phyloP scores from a whole-genome alignment of 768 basidiomycete genomes.

The Lactifluus hygrophoroides region DNA sequence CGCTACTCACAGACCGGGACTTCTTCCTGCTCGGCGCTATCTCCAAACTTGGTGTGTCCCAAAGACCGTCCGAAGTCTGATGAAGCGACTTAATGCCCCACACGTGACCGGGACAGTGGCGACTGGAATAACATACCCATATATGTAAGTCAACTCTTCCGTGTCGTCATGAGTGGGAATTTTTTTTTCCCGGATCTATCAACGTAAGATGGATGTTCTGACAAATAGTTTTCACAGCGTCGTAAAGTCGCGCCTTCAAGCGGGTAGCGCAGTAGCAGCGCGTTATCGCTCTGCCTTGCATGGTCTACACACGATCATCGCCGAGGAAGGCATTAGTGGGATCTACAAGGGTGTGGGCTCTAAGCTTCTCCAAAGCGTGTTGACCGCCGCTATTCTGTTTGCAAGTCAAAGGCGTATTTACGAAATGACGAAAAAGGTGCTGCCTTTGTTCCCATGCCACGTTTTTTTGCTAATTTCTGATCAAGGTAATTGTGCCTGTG shows the following conservation, averaged over 20 bases:
- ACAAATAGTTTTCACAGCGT: conserved; percentile 32
- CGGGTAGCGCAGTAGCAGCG: conserved; percentile 56
- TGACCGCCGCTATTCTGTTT: conserved; percentile 92
- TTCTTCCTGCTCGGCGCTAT: conserved; percentile 93
- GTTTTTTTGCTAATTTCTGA: neutral
- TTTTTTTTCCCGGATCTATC: neutral
- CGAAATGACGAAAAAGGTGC: conserved; percentile 52
- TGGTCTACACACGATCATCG: conserved; percentile 70
- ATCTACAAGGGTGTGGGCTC: conserved; percentile 81
- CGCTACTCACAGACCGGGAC: conserved; percentile 71
- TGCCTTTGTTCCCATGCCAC: neutral
- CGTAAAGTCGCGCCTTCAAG: conserved; percentile 73
- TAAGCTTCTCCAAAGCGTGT: conserved; percentile 86
- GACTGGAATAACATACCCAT: conserved; percentile 58
- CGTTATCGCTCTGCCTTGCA: conserved; percentile 69
- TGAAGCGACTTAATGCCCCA: neutral
- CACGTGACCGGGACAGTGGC: conserved; percentile 29
- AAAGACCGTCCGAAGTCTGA: neutral
- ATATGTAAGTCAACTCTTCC: conserved; percentile 41
- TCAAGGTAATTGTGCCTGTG: neutral
- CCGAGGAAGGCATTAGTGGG: conserved; percentile 72
- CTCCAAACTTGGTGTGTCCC: conserved; percentile 68
- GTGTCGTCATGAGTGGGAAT: neutral
- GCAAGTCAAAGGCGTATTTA: conserved; percentile 79
- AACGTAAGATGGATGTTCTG: neutral